Conservation (phyloP, 768 basidiomycete species). For the Auriscalpium orientale region DNA sequence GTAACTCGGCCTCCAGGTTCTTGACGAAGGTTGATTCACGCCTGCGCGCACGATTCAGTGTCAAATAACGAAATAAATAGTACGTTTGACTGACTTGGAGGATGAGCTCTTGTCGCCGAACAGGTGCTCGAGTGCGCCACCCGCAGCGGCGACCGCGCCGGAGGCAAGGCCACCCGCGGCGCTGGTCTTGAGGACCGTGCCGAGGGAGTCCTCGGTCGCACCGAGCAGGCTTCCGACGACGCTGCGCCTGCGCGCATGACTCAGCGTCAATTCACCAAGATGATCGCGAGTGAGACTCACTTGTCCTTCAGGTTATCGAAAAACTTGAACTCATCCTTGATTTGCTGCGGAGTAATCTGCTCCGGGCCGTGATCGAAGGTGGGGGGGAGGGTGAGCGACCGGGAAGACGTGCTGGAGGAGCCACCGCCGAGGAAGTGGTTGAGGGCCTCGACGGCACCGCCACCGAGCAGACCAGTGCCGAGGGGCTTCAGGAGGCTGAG, state of each 20-base stretch:
- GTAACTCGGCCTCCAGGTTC: too few species aligned
- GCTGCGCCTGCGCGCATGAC: too few species aligned
- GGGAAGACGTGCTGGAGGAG: background rate
- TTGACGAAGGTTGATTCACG: too few species aligned
- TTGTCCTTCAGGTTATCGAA: background rate
- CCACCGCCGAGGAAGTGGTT: background rate
- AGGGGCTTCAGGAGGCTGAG: background rate
- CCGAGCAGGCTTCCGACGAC: background rate
- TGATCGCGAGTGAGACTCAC: too few species aligned
- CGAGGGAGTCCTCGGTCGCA: background rate
- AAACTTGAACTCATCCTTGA: background rate
- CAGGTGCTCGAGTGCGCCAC: background rate
- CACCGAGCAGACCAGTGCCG: too few species aligned
- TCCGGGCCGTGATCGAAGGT: background rate
- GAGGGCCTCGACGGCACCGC: background rate
- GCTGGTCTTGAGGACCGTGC: background rate
- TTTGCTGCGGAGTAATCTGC: too few species aligned
- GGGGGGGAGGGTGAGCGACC: background rate
- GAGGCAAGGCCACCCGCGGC: background rate
- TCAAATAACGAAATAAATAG: background rate
- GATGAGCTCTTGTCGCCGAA: background rate
- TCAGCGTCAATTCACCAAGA: too few species aligned
- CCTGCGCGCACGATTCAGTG: too few species aligned
- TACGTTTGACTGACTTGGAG: background rate
- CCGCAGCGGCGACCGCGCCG: background rate